Base-by-base conservation (phyloP, 164 flowering plant species). In the Warburgia ugandensis region DNA sequence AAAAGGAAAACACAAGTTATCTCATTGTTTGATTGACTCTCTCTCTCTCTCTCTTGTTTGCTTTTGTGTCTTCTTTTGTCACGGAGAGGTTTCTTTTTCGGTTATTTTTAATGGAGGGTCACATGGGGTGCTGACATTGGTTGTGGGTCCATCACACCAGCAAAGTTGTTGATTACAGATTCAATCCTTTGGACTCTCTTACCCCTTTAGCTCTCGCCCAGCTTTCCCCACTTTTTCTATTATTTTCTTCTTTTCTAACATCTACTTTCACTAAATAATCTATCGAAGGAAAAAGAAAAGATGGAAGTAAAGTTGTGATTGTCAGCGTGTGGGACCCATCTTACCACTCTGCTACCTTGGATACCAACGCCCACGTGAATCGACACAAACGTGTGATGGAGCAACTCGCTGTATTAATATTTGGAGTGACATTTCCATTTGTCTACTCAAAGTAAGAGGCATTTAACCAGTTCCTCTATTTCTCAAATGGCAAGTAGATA, bases 51-150 rank as follows among this genome's bases (percentile, higher is more conserved):
- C 32, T 25, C 30, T 14, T 45, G 16, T 16, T 6, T n/a, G 30
- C 16, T 27, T 27, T n/a, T 3, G n/a, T 52, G 26, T 37, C 14
- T 36, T 28, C 54, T 21, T 33, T 30, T 50, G 43, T 50, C 43
- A 5, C 29, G 21, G 36, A 22, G 30, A 29, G 42, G 29, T 50
- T 35, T 35, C 53, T 50, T 52, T 38, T 39, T 28, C 23, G 19
- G 25, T 35, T 29, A 40, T 26, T 52, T 29, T 30, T 52, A 21
- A 39, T 39, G 33, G 45, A 38, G 43, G 26, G 35, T 25, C 55
- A 52, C 55, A 52, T 52, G 55, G n/a, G 55, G 45, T 52, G 55
- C 55, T 52, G 55, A 52, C 55, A 51, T 23, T 22, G 42, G 9
- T 8, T 7, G 49, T 45, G 49, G 49, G 49, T 20, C 49, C 14